Percentiles rank a stretch among this genome's conserved stretches.
Evolutionary conservation across 805 yeast species (phyloP).

Genomic region (Jamesozyma piceae): DNA sequence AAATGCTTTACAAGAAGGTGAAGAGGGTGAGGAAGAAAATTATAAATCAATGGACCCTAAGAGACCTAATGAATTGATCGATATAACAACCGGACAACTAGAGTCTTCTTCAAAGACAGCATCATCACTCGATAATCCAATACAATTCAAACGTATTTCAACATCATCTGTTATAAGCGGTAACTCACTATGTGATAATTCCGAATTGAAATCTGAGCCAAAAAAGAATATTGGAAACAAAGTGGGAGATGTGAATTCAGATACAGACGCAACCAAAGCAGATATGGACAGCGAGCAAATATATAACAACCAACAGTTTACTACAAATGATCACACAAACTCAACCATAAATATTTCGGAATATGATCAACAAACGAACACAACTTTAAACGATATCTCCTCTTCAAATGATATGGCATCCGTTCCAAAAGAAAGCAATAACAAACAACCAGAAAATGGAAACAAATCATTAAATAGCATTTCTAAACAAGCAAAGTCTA

Average conservation of each 20-base stretch:
- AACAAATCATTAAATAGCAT: neutral
- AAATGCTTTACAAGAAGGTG: slow-evolving; percentile 29
- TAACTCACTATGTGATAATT: neutral
- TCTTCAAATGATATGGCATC: neutral
- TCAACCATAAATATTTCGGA: slow-evolving; percentile 1
- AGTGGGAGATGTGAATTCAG: neutral
- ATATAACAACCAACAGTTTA: too few relatives aligned
- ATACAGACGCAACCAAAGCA: neutral
- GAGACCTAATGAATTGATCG: slow-evolving; percentile 5
- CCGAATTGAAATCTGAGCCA: neutral
- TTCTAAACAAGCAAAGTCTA: neutral
- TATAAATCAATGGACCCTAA: slow-evolving; percentile 42
- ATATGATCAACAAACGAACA: neutral
- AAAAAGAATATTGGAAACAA: neutral
- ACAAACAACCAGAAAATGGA: too few relatives aligned
- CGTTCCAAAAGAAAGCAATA: too few relatives aligned
- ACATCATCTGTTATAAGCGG: slow-evolving; percentile 13
- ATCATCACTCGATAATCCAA: slow-evolving; percentile 31
- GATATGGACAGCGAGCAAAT: too few relatives aligned
- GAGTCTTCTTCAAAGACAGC: slow-evolving; percentile 9
- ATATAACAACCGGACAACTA: slow-evolving; percentile 8
- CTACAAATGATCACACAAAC: slow-evolving; percentile 1
- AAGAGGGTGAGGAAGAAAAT: slow-evolving; percentile 4
- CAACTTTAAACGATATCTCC: neutral
- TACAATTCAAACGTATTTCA: slow-evolving; percentile 35